Conservation (phyloP, 2,329 filamentous ascomycete genomes). For the Trichoderma lentiforme region DNA sequence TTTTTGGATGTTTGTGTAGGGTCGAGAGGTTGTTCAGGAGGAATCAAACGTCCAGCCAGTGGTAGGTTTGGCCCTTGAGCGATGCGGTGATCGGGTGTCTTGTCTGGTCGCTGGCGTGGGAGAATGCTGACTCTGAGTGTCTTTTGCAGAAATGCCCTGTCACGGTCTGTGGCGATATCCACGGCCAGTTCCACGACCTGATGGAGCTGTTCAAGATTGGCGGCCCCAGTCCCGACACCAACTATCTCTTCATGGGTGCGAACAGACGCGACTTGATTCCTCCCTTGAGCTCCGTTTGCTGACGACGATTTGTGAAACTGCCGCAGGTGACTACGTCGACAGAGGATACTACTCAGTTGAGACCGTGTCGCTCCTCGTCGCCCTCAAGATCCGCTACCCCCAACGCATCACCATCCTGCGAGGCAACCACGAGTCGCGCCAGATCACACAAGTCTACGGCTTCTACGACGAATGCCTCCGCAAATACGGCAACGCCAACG, state of each 20-base stretch:
- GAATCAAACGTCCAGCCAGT: constrained; percentile 99
- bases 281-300: neutral
- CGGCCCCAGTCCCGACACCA: constrained; percentile 95
- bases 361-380: constrained; percentile 93
- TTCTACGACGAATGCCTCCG: constrained; percentile 99
- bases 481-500: constrained; percentile 98
- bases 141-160: constrained; percentile 83
- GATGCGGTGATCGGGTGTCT: neutral
- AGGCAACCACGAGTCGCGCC: constrained; percentile 97
- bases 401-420: constrained; percentile 97
- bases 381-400: constrained; percentile 96
- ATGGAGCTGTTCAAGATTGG: constrained; percentile 99
- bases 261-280: constrained; percentile 6
- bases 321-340: constrained; percentile 90
- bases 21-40: constrained; percentile 91
- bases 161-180: constrained; percentile 97
- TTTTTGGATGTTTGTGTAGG: constrained; percentile 49
- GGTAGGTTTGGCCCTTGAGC: constrained; percentile 53
- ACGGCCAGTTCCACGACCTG: constrained; percentile 97
- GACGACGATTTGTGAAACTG: neutral
- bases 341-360: constrained; percentile 98
- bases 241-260: constrained; percentile 97
- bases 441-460: constrained; percentile 98
- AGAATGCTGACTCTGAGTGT: neutral
- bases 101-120: neutral